These are phyloP conservation scores for Salix koriyanagi DNA, from an alignment of 345 rosid genomes.

Conservation along the genomic window DNA sequence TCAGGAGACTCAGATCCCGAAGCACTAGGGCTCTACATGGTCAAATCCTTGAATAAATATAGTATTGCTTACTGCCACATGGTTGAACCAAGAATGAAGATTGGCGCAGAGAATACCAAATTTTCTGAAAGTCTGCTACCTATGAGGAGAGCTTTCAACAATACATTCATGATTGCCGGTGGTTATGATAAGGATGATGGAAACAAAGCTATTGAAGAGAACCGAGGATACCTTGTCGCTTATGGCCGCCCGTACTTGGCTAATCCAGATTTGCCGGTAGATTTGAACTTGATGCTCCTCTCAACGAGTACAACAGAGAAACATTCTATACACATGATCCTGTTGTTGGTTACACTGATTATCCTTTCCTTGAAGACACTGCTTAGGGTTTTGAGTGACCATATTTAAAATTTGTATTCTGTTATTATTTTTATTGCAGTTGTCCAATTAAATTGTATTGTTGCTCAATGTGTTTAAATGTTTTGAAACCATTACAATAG, in stretches of 20 bases:
- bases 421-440: no score
- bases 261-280: constrained; percentile 66
- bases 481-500: no score
- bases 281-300: constrained; percentile 47
- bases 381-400: neutral
- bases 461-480: no score
- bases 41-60: constrained; percentile 44
- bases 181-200: constrained; percentile 50
- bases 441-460: no score
- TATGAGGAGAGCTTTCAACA: constrained; percentile 54
- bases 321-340: constrained; percentile 51
- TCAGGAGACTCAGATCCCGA: constrained; percentile 56
- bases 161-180: constrained; percentile 54
- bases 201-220: constrained; percentile 36
- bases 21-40: constrained; percentile 59
- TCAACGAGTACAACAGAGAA: constrained; percentile 45
- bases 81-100: constrained; percentile 60
- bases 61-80: constrained; percentile 57
- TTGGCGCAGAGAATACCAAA: constrained; percentile 14
- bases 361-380: constrained; percentile 46
- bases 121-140: constrained; percentile 37
- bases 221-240: constrained; percentile 46
- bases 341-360: constrained; percentile 55
- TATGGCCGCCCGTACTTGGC: constrained; percentile 56
- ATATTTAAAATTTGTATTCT: no score